Base-by-base conservation (phyloP, 2,329 filamentous ascomycete species). In the Colletotrichum sp. region DNA sequence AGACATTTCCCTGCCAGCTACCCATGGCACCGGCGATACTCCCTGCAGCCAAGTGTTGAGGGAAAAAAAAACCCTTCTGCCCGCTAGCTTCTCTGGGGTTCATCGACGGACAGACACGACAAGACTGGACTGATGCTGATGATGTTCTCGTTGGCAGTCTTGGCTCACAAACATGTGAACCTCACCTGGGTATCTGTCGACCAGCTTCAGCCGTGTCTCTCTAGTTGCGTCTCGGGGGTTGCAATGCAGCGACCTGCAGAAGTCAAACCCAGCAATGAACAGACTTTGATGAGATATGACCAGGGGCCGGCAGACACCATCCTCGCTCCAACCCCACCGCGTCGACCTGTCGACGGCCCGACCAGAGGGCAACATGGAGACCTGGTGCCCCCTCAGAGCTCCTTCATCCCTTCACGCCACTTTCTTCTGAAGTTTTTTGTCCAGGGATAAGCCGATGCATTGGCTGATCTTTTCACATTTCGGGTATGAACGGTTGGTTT, bases 31-130 rank as follows among this genome's bases (percentile, higher is more conserved):
- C 38, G 61, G 55, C 72, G 68, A 59, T 63, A 24, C 58, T 71
- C 71, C 71, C 67, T 74, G 72, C 72, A 74, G 62, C 69, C 68
- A 74, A 67, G 72, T 58, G 48, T 38, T 71, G 72, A 72, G 68
- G 68, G 24, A 62, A 74, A 72, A 72, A 65, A 71, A 65, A 65
- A 34, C 5, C 28, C n/a, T 71, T 62, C 36, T 48, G 26, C 61
- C 43, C 24, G 56, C 69, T 62, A 36, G 30, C 34, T 59, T n/a
- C 61, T 28, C 24, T 55, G 18, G 34, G 52, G 52, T 32, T 34
- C 18, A n/a, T 66, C 7, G 32, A 38, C 12, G 34, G 24, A 30
- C 14, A 30, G 30, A 13, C 24, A 21, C 13, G 43, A 67, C 21
- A 2, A n/a, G 43, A 52, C 43, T 48, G 38, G 63, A n/a, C 28